phyloP scores from a whole-genome alignment of 2,329 filamentous ascomycete species.

The Curvularia spicifera region DNA sequence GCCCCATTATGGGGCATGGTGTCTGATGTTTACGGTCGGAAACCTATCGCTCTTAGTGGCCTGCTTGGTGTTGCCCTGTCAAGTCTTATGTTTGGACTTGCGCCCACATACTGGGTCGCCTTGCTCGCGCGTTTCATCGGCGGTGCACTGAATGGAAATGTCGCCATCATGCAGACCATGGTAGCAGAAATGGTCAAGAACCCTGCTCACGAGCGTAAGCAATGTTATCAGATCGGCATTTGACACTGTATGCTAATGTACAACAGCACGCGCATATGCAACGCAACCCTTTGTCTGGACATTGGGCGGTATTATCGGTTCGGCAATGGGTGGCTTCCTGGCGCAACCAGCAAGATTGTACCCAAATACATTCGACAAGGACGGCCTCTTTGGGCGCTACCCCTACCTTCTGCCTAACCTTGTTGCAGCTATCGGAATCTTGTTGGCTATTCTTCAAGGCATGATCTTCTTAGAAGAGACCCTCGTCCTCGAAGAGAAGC shows the following conservation, averaged over 20 bases:
- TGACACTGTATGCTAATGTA: conserved; percentile 15
- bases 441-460: conserved; percentile 79
- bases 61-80: conserved; percentile 83
- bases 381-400: conserved; percentile 75
- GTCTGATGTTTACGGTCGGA: conserved; percentile 50
- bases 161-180: conserved; percentile 90
- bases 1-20: conserved; percentile 66
- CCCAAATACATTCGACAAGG: conserved; percentile 71
- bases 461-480: conserved; percentile 86
- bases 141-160: conserved; percentile 87
- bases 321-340: conserved; percentile 86
- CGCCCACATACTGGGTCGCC: conserved; percentile 83
- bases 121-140: conserved; percentile 77
- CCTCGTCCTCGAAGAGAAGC: conserved; percentile 35
- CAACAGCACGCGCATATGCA: conserved; percentile 77
- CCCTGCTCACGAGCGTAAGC: conserved; percentile 86
- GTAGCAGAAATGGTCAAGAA: conserved; percentile 88
- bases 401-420: conserved; percentile 91
- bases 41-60: conserved; percentile 52
- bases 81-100: conserved; percentile 81
- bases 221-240: neutral
- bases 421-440: conserved; percentile 76
- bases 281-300: conserved; percentile 95
- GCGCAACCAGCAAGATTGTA: conserved; percentile 78
- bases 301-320: conserved; percentile 84